Percentiles rank a stretch among this genome's conserved stretches.
These are phyloP conservation scores for Lactarius akahatsu DNA, from an alignment of 768 basidiomycete genomes.

Conservation along the genomic window DNA sequence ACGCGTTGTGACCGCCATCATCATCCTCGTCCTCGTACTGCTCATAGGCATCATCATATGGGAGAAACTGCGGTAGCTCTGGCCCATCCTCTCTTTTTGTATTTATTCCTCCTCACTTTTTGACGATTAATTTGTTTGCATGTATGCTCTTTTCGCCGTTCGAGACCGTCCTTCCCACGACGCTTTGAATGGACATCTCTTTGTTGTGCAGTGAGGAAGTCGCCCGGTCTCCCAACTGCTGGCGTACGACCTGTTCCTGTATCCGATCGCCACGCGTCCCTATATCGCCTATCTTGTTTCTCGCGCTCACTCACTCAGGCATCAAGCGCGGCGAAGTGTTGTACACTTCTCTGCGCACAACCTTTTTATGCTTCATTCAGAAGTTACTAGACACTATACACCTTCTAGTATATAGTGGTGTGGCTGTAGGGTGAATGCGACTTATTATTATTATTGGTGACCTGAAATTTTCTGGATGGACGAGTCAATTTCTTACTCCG, in stretches of 20 bases:
- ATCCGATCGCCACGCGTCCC: not conserved
- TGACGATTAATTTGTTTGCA: not conserved
- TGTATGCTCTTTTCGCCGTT: not conserved
- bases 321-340: not conserved
- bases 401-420: not conserved
- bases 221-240: not conserved
- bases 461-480: too few species aligned
- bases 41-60: constrained; percentile 81
- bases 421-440: not conserved
- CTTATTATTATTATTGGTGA: too few species aligned
- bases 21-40: constrained; percentile 79
- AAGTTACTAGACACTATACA: too few species aligned
- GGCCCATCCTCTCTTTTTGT: not conserved
- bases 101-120: constrained; percentile 1
- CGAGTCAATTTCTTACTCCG: too few species aligned
- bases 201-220: not conserved
- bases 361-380: not conserved
- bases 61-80: constrained; percentile 53
- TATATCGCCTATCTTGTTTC: not conserved
- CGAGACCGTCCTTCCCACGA: not conserved
- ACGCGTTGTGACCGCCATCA: constrained; percentile 80
- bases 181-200: not conserved
- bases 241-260: not conserved
- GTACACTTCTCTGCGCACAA: not conserved
- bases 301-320: not conserved